Percentiles rank a stretch among this genome's conserved stretches.
Evolutionary conservation across 345 rosid genomes (phyloP).

Genomic region (Ceriops zippeliana): DNA sequence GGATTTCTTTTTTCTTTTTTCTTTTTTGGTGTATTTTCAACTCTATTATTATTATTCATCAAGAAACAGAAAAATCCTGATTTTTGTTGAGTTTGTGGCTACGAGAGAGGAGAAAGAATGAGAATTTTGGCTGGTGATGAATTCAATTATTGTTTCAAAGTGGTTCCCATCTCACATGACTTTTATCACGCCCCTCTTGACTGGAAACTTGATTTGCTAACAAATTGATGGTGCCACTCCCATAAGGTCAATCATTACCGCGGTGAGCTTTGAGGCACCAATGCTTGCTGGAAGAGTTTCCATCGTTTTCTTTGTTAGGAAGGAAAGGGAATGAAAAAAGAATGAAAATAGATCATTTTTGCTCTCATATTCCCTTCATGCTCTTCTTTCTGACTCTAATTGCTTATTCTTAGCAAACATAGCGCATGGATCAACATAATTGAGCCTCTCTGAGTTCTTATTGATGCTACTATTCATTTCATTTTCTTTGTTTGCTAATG

Average conservation of each 20-base stretch:
- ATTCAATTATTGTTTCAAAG: slow-evolving; percentile 1
- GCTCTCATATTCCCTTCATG: neutral
- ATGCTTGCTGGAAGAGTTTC: neutral
- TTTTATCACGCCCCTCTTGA: slow-evolving; percentile 1
- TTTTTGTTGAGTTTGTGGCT: slow-evolving; percentile 6
- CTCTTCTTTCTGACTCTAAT: neutral
- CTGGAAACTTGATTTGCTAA: slow-evolving; percentile 1
- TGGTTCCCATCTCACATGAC: slow-evolving; percentile 17
- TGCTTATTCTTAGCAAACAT: neutral
- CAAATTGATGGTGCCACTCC: neutral
- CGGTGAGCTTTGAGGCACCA: neutral
- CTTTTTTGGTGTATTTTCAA: too few relatives aligned
- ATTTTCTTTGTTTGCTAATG: slow-evolving; percentile 13
- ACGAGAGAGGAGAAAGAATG: neutral
- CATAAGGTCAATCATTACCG: neutral
- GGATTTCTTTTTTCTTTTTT: neutral
- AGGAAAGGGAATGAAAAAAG: too few relatives aligned
- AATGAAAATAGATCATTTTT: too few relatives aligned
- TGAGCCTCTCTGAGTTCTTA: neutral
- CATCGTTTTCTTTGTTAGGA: too few relatives aligned
- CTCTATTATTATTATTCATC: neutral
- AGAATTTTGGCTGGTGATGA: slow-evolving; percentile 4
- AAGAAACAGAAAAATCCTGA: neutral
- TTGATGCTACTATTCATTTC: slow-evolving; percentile 2
- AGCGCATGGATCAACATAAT: neutral